These are phyloP conservation scores for Hypoxylon sp. DNA, from an alignment of 2,329 filamentous ascomycete species.

Conservation along the genomic window DNA sequence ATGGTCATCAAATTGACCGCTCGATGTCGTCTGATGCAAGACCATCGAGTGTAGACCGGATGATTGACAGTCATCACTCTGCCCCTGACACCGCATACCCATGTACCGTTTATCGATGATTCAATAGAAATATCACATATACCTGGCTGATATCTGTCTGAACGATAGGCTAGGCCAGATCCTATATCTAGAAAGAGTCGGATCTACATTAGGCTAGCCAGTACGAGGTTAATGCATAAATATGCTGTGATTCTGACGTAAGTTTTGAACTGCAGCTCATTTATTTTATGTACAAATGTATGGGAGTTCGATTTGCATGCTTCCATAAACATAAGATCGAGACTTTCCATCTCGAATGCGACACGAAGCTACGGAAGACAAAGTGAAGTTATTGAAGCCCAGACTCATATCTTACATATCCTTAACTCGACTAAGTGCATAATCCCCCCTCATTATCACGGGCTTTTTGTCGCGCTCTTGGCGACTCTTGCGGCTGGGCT, in stretches of 20 bases:
- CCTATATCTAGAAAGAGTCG: not conserved
- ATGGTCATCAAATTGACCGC: not conserved
- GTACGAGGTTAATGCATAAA: not conserved
- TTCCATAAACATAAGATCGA: not conserved
- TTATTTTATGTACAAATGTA: not conserved
- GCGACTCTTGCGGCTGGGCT: constrained; percentile 22
- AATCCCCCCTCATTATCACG: constrained; percentile 7
- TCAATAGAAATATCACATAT: not conserved
- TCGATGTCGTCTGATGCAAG: not conserved
- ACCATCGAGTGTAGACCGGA: not conserved
- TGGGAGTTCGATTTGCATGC: not conserved
- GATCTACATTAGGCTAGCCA: not conserved
- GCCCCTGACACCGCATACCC: not conserved
- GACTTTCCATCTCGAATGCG: not conserved
- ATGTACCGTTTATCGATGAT: not conserved
- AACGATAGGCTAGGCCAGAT: not conserved
- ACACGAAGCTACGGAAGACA: not conserved
- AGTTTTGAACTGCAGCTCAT: no score
- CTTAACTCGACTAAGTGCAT: not conserved
- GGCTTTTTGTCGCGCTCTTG: constrained; percentile 1
- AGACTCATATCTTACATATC: not conserved
- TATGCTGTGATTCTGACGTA: not conserved
- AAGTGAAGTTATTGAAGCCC: not conserved
- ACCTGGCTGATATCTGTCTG: not conserved
- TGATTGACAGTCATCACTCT: not conserved